Evolutionary conservation across 495 filamentous ascomycete genomes (phyloP).

Genomic region (Xylaria telfairii): DNA sequence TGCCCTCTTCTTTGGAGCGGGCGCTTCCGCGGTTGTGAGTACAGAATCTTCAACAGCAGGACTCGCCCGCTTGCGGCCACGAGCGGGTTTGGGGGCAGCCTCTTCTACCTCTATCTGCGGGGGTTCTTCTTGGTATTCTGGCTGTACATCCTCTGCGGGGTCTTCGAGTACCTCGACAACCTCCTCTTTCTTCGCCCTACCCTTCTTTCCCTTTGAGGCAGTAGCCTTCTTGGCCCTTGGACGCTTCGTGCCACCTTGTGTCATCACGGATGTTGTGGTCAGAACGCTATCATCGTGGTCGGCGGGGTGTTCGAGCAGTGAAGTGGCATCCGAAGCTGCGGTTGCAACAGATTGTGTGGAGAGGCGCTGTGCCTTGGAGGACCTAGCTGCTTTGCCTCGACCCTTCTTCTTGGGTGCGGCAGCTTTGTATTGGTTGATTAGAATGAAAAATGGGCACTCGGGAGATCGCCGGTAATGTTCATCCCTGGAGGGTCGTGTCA

Average conservation of each 20-base stretch:
- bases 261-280: constrained; percentile 63
- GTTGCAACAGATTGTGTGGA: constrained; percentile 71
- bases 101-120: constrained; percentile 13
- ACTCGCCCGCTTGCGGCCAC: constrained; percentile 71
- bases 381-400: constrained; percentile 58
- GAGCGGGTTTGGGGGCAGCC: constrained; percentile 50
- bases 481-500: constrained; percentile 62
- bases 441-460: constrained; percentile 80
- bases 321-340: constrained; percentile 57
- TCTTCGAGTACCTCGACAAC: constrained; percentile 56
- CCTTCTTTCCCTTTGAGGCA: constrained; percentile 53
- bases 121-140: constrained; percentile 37
- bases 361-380: constrained; percentile 72
- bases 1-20: constrained; percentile 71
- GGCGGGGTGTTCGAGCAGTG: constrained; percentile 34
- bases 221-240: constrained; percentile 58
- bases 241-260: constrained; percentile 58
- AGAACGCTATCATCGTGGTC: constrained; percentile 74
- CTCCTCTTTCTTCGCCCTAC: constrained; percentile 66
- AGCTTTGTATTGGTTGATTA: constrained; percentile 49
- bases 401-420: constrained; percentile 53
- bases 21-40: constrained; percentile 50
- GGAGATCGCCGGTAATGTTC: constrained; percentile 83
- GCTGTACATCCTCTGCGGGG: constrained; percentile 31
- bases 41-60: constrained; percentile 60